Percentiles rank a stretch among this genome's conserved stretches.
These are phyloP conservation scores for Mortierella sp. DNA, from an alignment of 371 early-diverging fungal genomes.

Conservation along the genomic window DNA sequence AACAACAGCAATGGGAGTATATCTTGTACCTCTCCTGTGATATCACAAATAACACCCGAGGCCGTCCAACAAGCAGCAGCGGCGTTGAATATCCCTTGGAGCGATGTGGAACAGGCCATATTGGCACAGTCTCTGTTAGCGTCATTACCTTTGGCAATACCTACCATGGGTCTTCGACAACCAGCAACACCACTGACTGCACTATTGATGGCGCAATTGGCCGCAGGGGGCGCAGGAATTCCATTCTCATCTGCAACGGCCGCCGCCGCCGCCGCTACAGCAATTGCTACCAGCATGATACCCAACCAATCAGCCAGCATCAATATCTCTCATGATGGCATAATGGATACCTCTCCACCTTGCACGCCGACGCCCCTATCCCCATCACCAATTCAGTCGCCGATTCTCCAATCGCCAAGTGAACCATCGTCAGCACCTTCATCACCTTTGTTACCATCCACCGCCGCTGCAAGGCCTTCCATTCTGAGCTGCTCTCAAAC, in stretches of 20 bases:
- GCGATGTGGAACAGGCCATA: slow-evolving; percentile 44
- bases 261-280: background rate
- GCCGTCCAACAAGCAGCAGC: slow-evolving; percentile 53
- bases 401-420: slow-evolving; percentile 5
- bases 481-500: slow-evolving; percentile 45
- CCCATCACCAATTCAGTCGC: slow-evolving; percentile 16
- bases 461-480: slow-evolving; percentile 9
- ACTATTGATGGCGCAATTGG: slow-evolving; percentile 4
- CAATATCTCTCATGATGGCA: slow-evolving; percentile 31
- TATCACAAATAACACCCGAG: slow-evolving; percentile 33
- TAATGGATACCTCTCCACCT: slow-evolving; percentile 38
- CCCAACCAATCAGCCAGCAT: slow-evolving; percentile 45
- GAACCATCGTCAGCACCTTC: slow-evolving; percentile 6
- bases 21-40: background rate
- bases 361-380: slow-evolving; percentile 24
- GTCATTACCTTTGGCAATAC: slow-evolving; percentile 33
- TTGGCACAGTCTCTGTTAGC: slow-evolving; percentile 47
- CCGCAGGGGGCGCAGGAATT: background rate
- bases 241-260: background rate
- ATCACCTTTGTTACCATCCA: slow-evolving; percentile 2
- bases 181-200: slow-evolving; percentile 5
- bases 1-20: background rate
- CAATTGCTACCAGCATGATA: slow-evolving; percentile 15
- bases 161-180: slow-evolving; percentile 4
- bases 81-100: slow-evolving; percentile 53